Evolutionary conservation across 1,284 basidiomycete species (phyloP), one percentile per base, ranked within the genome.

Genomic region (Ustilago curta): DNA sequence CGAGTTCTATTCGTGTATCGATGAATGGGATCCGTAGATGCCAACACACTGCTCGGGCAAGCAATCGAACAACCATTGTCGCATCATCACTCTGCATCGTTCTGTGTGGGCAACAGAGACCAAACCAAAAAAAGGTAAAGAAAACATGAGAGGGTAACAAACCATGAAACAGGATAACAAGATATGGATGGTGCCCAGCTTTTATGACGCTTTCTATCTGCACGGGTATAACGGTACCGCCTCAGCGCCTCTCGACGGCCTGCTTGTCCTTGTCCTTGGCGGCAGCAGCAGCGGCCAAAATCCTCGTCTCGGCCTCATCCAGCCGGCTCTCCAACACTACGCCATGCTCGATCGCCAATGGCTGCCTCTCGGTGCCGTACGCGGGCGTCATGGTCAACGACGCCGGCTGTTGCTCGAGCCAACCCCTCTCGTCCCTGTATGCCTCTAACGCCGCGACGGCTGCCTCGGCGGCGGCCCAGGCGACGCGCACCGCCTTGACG

Each of bases 1-100:
- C 75, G 93, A 95, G 80, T 95, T 95, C 84, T 97, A 95, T 82
- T 88, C 88, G 8, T 91, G 90, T 0, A 91, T 94, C 2, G 90
- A 91, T 62, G 94, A 97, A 70, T 88, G 88, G 76, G 88, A 90
- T 32, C 76, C 72, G 11, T 83, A 58, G 48, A 35, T 27, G 27
- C 7, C 27, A 27, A 27, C 27, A 27, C 27, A 27, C 27, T 27
- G 27, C 7, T 7, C 7, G 4, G 7, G 7, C 27, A 27, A 27
- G 27, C 27, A 27, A 27, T 27, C 27, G 27, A 27, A 27, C 27
- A 27, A 27, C 27, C 27, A 27, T 27, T 7, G 7, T 27, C 27
- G 7, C 27, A 27, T 27, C n/a, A n/a, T 27, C 27, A n/a, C n/a
- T n/a, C n/a, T n/a, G n/a, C n/a, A n/a, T n/a, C n/a, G n/a, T n/a